Evolutionary conservation across 129 eudicot genomes (phyloP), one percentile per base, ranked within the genome.

Genomic region (Pulicaria dysenterica): DNA sequence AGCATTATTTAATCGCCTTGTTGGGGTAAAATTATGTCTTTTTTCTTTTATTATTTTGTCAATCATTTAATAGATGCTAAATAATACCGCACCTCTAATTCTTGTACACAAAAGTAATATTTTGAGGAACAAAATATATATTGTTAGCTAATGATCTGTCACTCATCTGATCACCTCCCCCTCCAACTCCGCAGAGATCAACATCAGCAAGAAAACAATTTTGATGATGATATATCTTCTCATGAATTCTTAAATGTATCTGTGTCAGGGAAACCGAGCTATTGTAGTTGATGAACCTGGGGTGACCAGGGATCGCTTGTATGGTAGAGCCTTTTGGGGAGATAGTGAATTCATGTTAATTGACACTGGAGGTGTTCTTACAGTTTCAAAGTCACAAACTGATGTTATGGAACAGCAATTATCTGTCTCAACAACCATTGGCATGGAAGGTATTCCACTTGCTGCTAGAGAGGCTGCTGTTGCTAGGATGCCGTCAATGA

Each of bases 221-320:
- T 74, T 6, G 37, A 13, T 58, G 62, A 48, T 41, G 34, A 5
- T 48, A 17, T 47, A 58, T 69, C 9, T 31, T 70, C 50, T 51
- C 40, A 61, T 43, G 9, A 40, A 15, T 69, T 49, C 6, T 37
- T 40, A 42, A 15, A 57, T 67, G 17, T 70, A 42, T 72, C 40
- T 39, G 74, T 77, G 57, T 40, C 76, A 94, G 99, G 99, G 96
- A 36, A 94, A 90, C 86, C 84, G 72, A 71, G 99, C 99, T 46
- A 94, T 94, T 69, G 99, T 94, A 49, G 97, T 94, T 40, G 97
- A 94, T 71, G 99, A 94, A 81, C 99, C 99, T 53, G 99, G 99
- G 60, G 99, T 94, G 61, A 94, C 99, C 14, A 84, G 97, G 84
- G 97, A 91, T 71, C 92, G 97, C 1, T 80, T 91, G 63, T 91